Base-by-base conservation (phyloP, 768 basidiomycete genomes). In the Hericium coralloides region DNA sequence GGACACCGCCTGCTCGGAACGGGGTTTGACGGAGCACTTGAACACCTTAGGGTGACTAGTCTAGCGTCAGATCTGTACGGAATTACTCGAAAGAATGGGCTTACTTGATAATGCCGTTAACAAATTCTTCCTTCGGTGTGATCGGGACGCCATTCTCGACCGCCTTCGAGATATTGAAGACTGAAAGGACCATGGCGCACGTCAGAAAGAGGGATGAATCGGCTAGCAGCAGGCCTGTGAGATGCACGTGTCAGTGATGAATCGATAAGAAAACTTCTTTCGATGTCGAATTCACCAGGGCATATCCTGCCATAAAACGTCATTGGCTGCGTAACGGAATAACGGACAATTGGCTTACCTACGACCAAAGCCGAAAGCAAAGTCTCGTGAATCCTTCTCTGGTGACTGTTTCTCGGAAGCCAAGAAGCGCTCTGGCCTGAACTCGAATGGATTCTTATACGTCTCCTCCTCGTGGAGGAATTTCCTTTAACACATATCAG, bases 371-470 rank as follows among this genome's bases (percentile, higher is more conserved):
- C 68, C 68, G 39, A 67, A 70, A 15, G 53, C 55, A 23, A 55
- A 20, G 20, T 43, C 55, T 39, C 53, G 56, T 7, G 64, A 62
- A 52, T 68, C 62, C 1, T 38, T n/a, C 52, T 69, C 64, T 9
- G 65, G 52, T 2, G 52, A 41, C 25, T 59, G 56, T 9, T 63
- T 60, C 9, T 52, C 56, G n/a, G 58, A 25, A 8, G 59, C 20
- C 12, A 70, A 49, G 56, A 70, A 69, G 12, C 70, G 64, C 22
- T 67, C 61, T 10, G 70, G 71, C 43, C 66, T 61, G 55, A 70
- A 72, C 8, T 52, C 57, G 50, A 57, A 56, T 12, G 69, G 69
- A 31, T 65, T 59, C 22, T 58, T 58, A 57, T 68, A 70, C 8
- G 63, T 58, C 12, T 64, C 54, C 12, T 65, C 66, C 38, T 72